A percentile compares a stretch with the other conserved stretches of the same genome.
Evolutionary conservation across 75 land plant species (phyloP).

Genomic region (Sequoiadendron giganteum): DNA sequence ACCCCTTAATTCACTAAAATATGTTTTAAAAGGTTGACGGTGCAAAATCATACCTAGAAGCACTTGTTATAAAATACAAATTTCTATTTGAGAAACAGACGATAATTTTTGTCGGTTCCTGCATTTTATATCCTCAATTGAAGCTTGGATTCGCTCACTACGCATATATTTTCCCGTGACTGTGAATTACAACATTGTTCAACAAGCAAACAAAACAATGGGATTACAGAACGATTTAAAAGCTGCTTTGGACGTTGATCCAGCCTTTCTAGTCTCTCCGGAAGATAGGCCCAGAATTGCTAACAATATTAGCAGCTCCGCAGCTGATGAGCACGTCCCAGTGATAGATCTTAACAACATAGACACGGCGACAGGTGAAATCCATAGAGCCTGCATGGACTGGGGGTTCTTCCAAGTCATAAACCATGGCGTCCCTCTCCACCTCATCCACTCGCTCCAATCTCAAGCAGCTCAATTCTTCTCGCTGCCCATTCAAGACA

Average conservation of each 20-base stretch:
- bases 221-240: background rate
- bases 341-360: constrained; percentile 48
- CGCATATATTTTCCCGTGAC: too few relatives aligned
- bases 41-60: too few relatives aligned
- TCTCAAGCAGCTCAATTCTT: constrained; percentile 52
- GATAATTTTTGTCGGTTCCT: too few relatives aligned
- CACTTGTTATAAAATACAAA: too few relatives aligned
- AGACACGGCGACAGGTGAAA: constrained; percentile 10
- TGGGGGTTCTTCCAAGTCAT: constrained; percentile 95
- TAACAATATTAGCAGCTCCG: background rate
- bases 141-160: too few relatives aligned
- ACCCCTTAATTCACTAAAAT: too few relatives aligned
- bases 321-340: constrained; percentile 27
- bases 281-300: background rate
- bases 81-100: too few relatives aligned
- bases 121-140: too few relatives aligned
- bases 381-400: constrained; percentile 53
- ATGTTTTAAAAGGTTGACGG: too few relatives aligned
- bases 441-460: constrained; percentile 42
- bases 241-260: background rate
- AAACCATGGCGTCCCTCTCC: constrained; percentile 68
- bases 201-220: background rate
- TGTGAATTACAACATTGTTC: background rate
- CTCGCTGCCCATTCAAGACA: constrained; percentile 46
- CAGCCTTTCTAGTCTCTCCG: constrained; percentile 9